These are phyloP conservation scores for Lojkania enalia DNA, from an alignment of 2,329 filamentous ascomycete species.

Conservation along the genomic window DNA sequence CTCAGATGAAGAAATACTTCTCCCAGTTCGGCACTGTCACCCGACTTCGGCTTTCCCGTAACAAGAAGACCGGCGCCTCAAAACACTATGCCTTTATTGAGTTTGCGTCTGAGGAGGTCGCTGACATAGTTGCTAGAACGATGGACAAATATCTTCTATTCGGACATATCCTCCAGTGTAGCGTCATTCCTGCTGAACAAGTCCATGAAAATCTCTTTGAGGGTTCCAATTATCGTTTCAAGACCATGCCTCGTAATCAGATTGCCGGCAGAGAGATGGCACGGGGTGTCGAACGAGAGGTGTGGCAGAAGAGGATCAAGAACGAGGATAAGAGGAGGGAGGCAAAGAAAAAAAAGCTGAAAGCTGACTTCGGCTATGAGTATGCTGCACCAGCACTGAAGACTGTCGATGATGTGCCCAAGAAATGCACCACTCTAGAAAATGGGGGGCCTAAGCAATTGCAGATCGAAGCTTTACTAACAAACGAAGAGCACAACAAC, in stretches of 20 bases:
- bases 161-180: conserved; percentile 89
- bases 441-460: conserved; percentile 31
- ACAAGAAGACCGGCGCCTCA: conserved; percentile 85
- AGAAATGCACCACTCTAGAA: conserved; percentile 29
- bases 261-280: conserved; percentile 77
- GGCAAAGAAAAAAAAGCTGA: conserved; percentile 72
- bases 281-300: conserved; percentile 70
- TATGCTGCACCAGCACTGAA: conserved; percentile 76
- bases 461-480: conserved; percentile 26
- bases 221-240: conserved; percentile 87
- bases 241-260: conserved; percentile 83
- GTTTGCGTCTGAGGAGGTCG: conserved; percentile 76
- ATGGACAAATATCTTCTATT: conserved; percentile 99
- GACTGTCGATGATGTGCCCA: conserved; percentile 52
- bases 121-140: conserved; percentile 87
- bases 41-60: conserved; percentile 81
- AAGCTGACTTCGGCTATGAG: conserved; percentile 80
- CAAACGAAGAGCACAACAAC: conserved; percentile 23
- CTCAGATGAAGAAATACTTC: conserved; percentile 93
- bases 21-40: conserved; percentile 86
- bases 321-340: conserved; percentile 72
- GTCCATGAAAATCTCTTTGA: conserved; percentile 84
- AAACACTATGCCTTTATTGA: conserved; percentile 97
- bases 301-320: conserved; percentile 76
- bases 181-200: conserved; percentile 73